Base-by-base conservation (phyloP, 2,329 filamentous ascomycete genomes). In the Pseudogymnoascus verrucosus region DNA sequence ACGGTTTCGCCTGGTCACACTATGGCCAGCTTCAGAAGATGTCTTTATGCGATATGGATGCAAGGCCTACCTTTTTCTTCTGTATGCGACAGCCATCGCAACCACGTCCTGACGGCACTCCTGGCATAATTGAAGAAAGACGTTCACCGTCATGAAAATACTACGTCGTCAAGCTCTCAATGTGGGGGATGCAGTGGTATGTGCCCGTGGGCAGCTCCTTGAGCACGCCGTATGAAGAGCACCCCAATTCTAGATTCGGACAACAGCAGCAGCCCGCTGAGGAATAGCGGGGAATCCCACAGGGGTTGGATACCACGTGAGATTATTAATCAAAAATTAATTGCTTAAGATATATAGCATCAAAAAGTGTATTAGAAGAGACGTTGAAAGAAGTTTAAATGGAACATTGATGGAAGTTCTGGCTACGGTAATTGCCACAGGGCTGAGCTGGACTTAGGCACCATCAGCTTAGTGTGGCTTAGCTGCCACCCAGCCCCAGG, bases 51-150 rank as follows among this genome's bases (percentile, higher is more conserved):
- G n/a, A 57, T 28, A 19, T 57, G 26, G 19, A 19, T 19, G n/a
- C 26, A 19, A 34, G 19, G 31, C 47, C 12, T 70, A 80, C 80
- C 77, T 82, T 82, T 71, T 83, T 82, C 76, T 82, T 82, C 66
- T 80, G 78, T 66, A 76, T 79, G 36, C 79, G 77, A 67, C 80
- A 83, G 12, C 74, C 78, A 63, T 82, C 78, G 66, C 80, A 83
- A 36, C 78, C 80, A 64, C 77, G 76, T 61, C 78, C 77, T 7
- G 78, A 78, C 21, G 81, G 81, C 16, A 83, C 81, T 23, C 81
- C 80, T 0, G 80, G 79, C 81, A 83, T 82, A 2, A 65, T 67
- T 51, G 65, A 68, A 47, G 51, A 67, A 16, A 11, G 7, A 12
- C n/a, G 26, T 34, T 23, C n/a, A 10, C n/a, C 12, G 26, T 34